Conservation (phyloP, 78 protist genomes). For the Protostelium mycophagum region DNA sequence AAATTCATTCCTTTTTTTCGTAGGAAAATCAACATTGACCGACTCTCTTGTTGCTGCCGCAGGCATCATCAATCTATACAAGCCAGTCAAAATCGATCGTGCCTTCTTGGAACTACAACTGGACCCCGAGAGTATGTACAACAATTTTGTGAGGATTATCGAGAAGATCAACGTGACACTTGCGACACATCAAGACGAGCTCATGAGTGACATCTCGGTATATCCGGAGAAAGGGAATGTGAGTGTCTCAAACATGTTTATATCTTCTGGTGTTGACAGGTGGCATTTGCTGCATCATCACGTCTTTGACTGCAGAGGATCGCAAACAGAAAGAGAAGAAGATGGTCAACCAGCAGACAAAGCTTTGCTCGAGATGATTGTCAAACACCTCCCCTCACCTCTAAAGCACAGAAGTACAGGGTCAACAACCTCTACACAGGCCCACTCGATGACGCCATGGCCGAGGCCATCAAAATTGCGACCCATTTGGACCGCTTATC, state of each 20-base stretch:
- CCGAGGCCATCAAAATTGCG: slow-evolving; percentile 67
- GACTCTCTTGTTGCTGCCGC: too few species aligned
- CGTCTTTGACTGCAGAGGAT: slow-evolving; percentile 71
- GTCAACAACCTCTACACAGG: slow-evolving; percentile 90
- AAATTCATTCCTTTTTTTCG: too few species aligned
- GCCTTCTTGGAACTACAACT: slow-evolving; percentile 50
- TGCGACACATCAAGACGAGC: slow-evolving; percentile 49
- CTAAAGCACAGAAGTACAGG: slow-evolving; percentile 94
- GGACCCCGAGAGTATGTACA: slow-evolving; percentile 77
- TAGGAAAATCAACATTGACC: too few species aligned
- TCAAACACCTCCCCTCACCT: slow-evolving; percentile 97
- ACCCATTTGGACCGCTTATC: slow-evolving; percentile 94
- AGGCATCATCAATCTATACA: too few species aligned
- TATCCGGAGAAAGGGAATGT: slow-evolving; percentile 61
- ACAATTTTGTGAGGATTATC: slow-evolving; percentile 34
- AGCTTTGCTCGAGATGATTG: slow-evolving; percentile 93
- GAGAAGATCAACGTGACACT: slow-evolving; percentile 85
- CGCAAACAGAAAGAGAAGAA: slow-evolving; percentile 80
- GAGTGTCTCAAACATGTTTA: too few species aligned
- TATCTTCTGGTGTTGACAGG: slow-evolving; percentile 93
- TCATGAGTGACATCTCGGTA: slow-evolving; percentile 34
- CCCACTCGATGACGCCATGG: slow-evolving; percentile 85
- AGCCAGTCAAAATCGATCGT: slow-evolving; percentile 80
- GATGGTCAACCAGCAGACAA: slow-evolving; percentile 93
- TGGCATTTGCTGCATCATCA: slow-evolving; percentile 99